Base-by-base conservation (phyloP, 1,284 basidiomycete genomes). In the Papiliotrema nemorosa region DNA sequence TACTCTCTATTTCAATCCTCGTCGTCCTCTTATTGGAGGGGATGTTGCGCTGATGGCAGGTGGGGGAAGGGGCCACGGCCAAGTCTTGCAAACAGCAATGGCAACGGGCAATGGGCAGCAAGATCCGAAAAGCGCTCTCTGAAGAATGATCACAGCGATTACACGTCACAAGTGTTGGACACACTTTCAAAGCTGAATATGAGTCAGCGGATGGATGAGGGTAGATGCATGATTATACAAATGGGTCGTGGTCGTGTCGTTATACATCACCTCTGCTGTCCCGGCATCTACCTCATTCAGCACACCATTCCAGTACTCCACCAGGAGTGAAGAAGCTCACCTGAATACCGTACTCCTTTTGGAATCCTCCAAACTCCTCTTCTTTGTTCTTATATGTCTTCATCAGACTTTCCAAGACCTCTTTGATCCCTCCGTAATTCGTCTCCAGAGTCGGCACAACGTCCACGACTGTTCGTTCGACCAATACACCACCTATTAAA, bases 401-500 rank as follows among this genome's bases (percentile, higher is more conserved):
- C 26, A 86, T 78, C 50, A 96, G 79, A 44, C 77, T 85, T 37
- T 83, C 72, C 43, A 94, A 79, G 20, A 89, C 87, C 55, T 85
- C 85, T 60, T 82, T 82, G 60, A 96, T 92, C 85, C 90, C 89
- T 62, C 88, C 82, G 48, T 83, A 81, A 67, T 92, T 94, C 14
- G 85, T 89, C 72, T 89, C 82, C 37, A 97, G 76, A 21, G 88
- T 85, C 36, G 94, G 94, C 29, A 91, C 84, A 29, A 98, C 91
- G 63, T 98, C 96, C 69, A 88, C 86, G 40, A 98, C 96, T 0
- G 91, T 97, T 42, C 93, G 82, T 73, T 98, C 92, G 24, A 97
- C 93, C 9, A 99, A 81, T 2, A 97, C 86, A 26, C 94, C 96
- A 12, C 96, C 96, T 55, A 99, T 88, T 60, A 98, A 80, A 44